Evolutionary conservation across 306 rosid species (phyloP).

Genomic region (Vicia faba): DNA sequence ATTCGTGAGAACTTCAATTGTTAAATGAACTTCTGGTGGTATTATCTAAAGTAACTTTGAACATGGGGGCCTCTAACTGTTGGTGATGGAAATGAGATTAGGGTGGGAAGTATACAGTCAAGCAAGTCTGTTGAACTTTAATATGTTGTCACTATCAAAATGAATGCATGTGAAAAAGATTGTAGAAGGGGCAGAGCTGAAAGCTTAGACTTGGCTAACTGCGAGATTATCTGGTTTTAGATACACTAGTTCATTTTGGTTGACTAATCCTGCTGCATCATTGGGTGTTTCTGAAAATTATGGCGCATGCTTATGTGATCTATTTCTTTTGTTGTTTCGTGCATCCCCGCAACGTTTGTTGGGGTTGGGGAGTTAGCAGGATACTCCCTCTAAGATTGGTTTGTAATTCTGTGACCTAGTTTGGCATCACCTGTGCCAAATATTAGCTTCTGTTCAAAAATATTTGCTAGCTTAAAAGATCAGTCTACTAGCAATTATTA

Average conservation of each 20-base stretch:
- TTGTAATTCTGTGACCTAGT: background rate
- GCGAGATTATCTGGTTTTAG: background rate
- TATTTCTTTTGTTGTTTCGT: background rate
- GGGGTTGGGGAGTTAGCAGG: background rate
- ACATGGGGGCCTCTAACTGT: background rate
- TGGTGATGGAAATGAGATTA: background rate
- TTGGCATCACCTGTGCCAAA: background rate
- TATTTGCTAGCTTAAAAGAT: background rate
- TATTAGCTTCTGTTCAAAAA: background rate
- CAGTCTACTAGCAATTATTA: slow-evolving; percentile 1
- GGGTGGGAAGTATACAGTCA: background rate
- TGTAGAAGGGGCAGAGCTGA: background rate
- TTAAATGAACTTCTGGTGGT: background rate
- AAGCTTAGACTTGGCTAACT: background rate
- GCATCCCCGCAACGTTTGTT: background rate
- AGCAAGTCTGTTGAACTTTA: background rate
- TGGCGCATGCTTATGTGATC: background rate
- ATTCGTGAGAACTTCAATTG: background rate
- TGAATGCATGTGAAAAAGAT: background rate
- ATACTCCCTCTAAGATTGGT: background rate
- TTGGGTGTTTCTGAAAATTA: background rate
- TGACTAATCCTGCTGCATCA: background rate
- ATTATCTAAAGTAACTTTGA: background rate
- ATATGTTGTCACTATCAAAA: background rate
- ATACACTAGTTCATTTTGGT: background rate